These are phyloP conservation scores for Eustoma russellianum DNA, from an alignment of 257 asterid genomes.

Conservation along the genomic window DNA sequence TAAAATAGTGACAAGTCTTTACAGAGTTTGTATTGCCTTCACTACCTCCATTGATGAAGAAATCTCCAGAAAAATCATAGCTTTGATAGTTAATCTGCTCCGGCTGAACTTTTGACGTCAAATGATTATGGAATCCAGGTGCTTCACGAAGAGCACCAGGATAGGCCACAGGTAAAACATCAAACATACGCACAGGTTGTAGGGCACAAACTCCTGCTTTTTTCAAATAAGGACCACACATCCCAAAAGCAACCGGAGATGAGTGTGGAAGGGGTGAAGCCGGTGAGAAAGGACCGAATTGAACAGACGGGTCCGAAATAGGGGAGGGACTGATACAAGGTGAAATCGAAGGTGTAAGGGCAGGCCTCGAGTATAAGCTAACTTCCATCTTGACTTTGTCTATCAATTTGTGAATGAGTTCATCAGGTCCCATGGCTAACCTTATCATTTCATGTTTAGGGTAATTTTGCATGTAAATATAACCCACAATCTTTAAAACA, in stretches of 20 bases:
- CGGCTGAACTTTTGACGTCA: constrained; percentile 26
- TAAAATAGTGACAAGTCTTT: constrained; percentile 68
- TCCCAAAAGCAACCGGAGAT: constrained; percentile 18
- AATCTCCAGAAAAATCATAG: constrained; percentile 24
- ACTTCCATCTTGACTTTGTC: constrained; percentile 37
- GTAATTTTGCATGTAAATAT: constrained; percentile 37
- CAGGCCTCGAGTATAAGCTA: constrained; percentile 23
- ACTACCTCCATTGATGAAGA: constrained; percentile 12
- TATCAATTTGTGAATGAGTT: constrained; percentile 39
- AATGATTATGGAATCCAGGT: constrained; percentile 18
- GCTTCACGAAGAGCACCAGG: constrained; percentile 26
- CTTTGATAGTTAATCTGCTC: constrained; percentile 21
- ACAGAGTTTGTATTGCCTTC: constrained; percentile 30
- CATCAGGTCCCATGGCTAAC: constrained; percentile 72
- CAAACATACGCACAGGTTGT: constrained; percentile 18
- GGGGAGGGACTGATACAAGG: constrained; percentile 37
- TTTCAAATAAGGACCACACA: constrained; percentile 35
- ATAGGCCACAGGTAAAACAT: constrained; percentile 18
- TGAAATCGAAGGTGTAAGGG: constrained; percentile 48
- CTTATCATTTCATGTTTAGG: constrained; percentile 81
- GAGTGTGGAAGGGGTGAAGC: constrained; percentile 31
- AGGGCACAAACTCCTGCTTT: constrained; percentile 20
- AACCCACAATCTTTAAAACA: constrained; percentile 58
- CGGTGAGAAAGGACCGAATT: constrained; percentile 22
- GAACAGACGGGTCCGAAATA: constrained; percentile 31